These are phyloP conservation scores for Termitomyces sp. DNA, from an alignment of 768 basidiomycete species.

Conservation along the genomic window DNA sequence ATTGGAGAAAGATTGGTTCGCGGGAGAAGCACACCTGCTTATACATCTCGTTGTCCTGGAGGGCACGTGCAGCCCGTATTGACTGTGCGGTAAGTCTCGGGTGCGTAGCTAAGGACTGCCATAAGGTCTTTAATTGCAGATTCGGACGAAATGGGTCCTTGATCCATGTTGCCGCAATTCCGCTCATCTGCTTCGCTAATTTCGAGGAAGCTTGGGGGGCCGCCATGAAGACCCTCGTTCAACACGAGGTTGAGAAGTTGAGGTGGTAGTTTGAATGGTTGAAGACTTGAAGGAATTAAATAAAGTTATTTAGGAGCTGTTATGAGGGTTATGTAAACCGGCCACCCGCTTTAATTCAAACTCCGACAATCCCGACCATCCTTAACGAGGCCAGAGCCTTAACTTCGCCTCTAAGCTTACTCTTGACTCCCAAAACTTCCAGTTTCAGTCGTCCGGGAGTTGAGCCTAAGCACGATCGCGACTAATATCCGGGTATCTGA, in stretches of 20 bases:
- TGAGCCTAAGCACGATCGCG: not conserved
- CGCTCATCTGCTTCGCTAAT: slow-evolving; percentile 45
- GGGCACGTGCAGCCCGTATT: slow-evolving; percentile 53
- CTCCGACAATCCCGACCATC: slow-evolving; percentile 6
- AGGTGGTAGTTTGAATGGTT: not conserved
- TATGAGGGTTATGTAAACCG: too few species aligned
- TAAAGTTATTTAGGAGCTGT: too few species aligned
- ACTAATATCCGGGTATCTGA: not conserved
- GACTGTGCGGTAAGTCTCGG: slow-evolving; percentile 62
- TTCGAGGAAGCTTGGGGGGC: slow-evolving; percentile 25
- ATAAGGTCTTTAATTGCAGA: slow-evolving; percentile 64
- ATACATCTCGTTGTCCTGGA: slow-evolving; percentile 53
- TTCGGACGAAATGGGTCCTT: slow-evolving; percentile 76
- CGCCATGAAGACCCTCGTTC: slow-evolving; percentile 12
- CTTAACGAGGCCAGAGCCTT: not conserved
- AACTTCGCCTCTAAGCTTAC: not conserved
- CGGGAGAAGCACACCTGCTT: slow-evolving; percentile 51
- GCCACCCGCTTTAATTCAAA: not conserved
- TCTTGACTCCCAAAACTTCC: not conserved
- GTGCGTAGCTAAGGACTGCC: slow-evolving; percentile 62
- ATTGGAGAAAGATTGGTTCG: slow-evolving; percentile 17
- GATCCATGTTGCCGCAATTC: slow-evolving; percentile 62
- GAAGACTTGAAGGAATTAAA: not conserved
- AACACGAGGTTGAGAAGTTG: not conserved
- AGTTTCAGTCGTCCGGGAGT: not conserved